Base-by-base conservation (phyloP, 169 alveolate species). In the Neospora caninum region DNA sequence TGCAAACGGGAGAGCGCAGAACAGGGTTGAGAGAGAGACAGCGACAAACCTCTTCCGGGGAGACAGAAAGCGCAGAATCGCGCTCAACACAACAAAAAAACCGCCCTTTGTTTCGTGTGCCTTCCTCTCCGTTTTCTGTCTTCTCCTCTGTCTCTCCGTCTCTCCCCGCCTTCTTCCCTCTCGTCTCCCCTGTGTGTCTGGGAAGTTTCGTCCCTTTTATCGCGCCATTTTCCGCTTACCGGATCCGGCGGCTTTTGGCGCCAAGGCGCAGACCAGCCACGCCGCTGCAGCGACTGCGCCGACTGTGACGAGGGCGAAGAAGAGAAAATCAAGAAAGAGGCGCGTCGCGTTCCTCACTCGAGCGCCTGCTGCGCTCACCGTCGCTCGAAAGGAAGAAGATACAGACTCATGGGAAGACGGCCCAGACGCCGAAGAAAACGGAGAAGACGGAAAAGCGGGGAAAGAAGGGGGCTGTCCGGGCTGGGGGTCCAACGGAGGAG, bases 211-310 rank as follows among this genome's bases (percentile, higher is more conserved):
- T 10, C 31, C 31, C 31, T 64, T 64, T 64, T 27, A 0, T 64
- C 73, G n/a, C 31, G 4, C 20, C 34, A 1, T 64, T 64, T 27
- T 29, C 7, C 73, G 16, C 73, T 42, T 41, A 82, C 89, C 89
- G 1, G 89, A 82, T 18, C 89, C 89, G 0, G 89, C 89, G 34
- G 89, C 89, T 39, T 42, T 82, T 27, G 89, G 89, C 6, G 89
- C 89, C 20, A 42, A 41, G 41, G 89, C 41, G 36, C 89, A 82
- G 89, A 82, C 89, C 7, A 82, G 53, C 89, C 89, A 82, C 7
- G 69, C 89, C 0, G 89, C 89, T 1, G 89, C 89, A 13, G 64
- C 89, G 18, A 42, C 89, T 16, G 89, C 53, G 20, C 67, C 89
- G 41, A 82, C 67, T 18, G 89, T 82, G 25, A 82, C 64, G 34